Evolutionary conservation across 257 asterid species (phyloP), one percentile per base, ranked within the genome.

Genomic region (Przewalskia tangutica): DNA sequence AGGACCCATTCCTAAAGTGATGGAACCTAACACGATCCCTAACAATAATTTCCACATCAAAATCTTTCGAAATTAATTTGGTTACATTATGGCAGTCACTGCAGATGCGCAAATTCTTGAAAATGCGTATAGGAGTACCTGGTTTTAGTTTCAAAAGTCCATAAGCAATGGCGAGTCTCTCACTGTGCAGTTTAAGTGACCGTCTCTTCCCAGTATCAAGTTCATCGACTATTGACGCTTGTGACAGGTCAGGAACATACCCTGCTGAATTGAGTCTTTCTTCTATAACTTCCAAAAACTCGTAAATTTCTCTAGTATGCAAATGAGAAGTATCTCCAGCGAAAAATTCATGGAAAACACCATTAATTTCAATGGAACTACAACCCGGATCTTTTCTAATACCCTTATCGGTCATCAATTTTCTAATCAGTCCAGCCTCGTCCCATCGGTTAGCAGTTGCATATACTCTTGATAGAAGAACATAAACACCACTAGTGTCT

Each of bases 251-350:
- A 13, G 86, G 88, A 83, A 86, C 86, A 71, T 89, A 89, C 40
- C 92, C 94, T 76, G 32, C 88, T 17, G 17, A 50, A 80, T 86
- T 88, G 88, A 92, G 7, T 79, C 88, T 89, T 58, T 90, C 91
- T 50, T 92, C 89, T 51, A 93, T 84, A 78, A 85, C 84, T 56
- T 86, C 82, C 81, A 93, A 63, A 50, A 88, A 82, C 68, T 40
- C 53, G 83, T 88, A 92, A 46, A 93, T 88, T 55, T 88, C 88
- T 84, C 82, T 70, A 1, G 86, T 87, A 63, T 76, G 85, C 32
- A 94, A 90, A 89, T 92, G 96, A 80, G 90, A 83, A 20, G 91
- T 81, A 53, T 93, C 95, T n/a, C 98, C 98, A 13, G 97, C 94
- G 5, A 91, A 89, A 59, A 93, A 92, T 66, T 93, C 97, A 55